These are phyloP conservation scores for Penicillium sp. DNA, from an alignment of 2,329 filamentous ascomycete species.

Conservation along the genomic window DNA sequence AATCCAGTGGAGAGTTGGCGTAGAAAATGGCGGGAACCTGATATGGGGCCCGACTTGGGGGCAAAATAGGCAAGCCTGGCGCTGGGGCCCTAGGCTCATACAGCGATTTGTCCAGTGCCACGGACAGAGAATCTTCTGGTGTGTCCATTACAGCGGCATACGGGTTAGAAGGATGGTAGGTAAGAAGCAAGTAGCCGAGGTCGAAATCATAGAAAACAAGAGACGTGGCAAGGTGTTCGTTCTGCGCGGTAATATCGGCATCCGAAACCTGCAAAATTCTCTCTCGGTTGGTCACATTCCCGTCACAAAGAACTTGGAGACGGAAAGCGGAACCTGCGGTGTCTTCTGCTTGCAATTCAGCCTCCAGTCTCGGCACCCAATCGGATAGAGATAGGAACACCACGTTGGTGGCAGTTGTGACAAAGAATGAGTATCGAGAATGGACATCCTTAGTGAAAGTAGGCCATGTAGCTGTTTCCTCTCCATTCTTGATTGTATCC, in stretches of 20 bases:
- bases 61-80: slow-evolving; percentile 27
- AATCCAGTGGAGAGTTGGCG: slow-evolving; percentile 38
- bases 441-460: slow-evolving; percentile 57
- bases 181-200: slow-evolving; percentile 59
- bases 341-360: slow-evolving; percentile 55
- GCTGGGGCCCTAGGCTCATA: slow-evolving; percentile 27
- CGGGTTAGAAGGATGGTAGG: slow-evolving; percentile 48
- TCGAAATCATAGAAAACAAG: slow-evolving; percentile 58
- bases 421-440: slow-evolving; percentile 60
- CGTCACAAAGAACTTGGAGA: slow-evolving; percentile 56
- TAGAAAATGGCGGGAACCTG: slow-evolving; percentile 45
- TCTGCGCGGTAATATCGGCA: slow-evolving; percentile 25
- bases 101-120: slow-evolving; percentile 27
- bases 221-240: slow-evolving; percentile 46
- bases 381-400: slow-evolving; percentile 56
- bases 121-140: slow-evolving; percentile 38
- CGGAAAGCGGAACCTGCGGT: slow-evolving; percentile 57
- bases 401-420: slow-evolving; percentile 56
- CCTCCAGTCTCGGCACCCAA: slow-evolving; percentile 58
- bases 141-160: slow-evolving; percentile 55
- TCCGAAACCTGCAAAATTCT: slow-evolving; percentile 46
- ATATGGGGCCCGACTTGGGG: slow-evolving; percentile 44
- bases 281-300: slow-evolving; percentile 51
- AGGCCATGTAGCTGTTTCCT: slow-evolving; percentile 45
- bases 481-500: slow-evolving; percentile 38